These are phyloP conservation scores for Tricholoma furcatifolium DNA, from an alignment of 768 basidiomycete species.

Conservation along the genomic window DNA sequence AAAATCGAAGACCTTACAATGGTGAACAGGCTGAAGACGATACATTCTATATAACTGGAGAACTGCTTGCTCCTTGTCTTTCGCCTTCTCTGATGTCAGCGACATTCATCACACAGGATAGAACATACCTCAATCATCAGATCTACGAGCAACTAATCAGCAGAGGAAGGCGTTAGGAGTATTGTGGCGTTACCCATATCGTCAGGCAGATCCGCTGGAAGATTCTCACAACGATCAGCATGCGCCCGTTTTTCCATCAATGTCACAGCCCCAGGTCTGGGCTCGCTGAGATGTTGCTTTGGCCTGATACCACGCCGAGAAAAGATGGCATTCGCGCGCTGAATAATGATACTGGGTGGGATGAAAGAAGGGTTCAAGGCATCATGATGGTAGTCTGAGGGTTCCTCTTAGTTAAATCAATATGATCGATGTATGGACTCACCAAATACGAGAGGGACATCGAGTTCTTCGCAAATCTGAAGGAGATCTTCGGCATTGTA, in stretches of 20 bases:
- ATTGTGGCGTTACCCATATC: slow-evolving; percentile 53
- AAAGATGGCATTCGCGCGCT: slow-evolving; percentile 76
- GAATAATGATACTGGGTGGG: slow-evolving; percentile 65
- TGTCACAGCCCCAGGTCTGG: slow-evolving; percentile 79
- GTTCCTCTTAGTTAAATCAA: slow-evolving; percentile 5
- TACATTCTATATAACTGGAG: slow-evolving; percentile 83
- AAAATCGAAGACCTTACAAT: slow-evolving; percentile 37
- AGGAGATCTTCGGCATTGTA: slow-evolving; percentile 88
- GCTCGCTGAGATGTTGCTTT: slow-evolving; percentile 92
- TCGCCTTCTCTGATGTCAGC: slow-evolving; percentile 42
- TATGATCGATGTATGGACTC: slow-evolving; percentile 24
- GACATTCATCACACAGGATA: background rate
- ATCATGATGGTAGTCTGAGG: slow-evolving; percentile 78
- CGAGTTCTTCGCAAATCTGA: slow-evolving; percentile 81
- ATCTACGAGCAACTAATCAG: slow-evolving; percentile 39
- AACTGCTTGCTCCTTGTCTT: slow-evolving; percentile 93
- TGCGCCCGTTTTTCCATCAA: slow-evolving; percentile 89
- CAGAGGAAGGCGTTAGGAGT: slow-evolving; percentile 10
- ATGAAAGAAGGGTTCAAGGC: slow-evolving; percentile 60
- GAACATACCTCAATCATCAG: slow-evolving; percentile 76
- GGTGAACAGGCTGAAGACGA: slow-evolving; percentile 58
- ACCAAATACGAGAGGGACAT: slow-evolving; percentile 71
- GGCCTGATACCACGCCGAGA: slow-evolving; percentile 73
- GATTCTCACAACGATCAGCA: slow-evolving; percentile 71
- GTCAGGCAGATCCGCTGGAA: slow-evolving; percentile 64